phyloP scores from a whole-genome alignment of 2,329 filamentous ascomycete genomes.

The Pseudogymnoascus sp. region DNA sequence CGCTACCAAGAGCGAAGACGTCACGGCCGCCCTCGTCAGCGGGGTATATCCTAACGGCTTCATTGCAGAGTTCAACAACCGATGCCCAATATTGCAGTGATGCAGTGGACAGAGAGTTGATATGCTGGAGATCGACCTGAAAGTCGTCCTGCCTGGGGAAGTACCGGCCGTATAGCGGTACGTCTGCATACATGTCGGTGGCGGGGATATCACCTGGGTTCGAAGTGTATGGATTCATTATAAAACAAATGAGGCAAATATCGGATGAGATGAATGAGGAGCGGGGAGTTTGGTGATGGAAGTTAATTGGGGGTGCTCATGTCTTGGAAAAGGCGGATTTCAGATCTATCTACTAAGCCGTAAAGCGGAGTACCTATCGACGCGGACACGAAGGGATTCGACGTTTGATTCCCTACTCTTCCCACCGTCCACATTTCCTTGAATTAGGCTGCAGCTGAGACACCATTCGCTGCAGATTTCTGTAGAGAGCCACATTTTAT shows the following conservation, averaged over 20 bases:
- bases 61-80: slow-evolving; percentile 31
- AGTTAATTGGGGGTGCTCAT: too few relatives aligned
- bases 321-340: too few relatives aligned
- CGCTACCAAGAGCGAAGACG: slow-evolving; percentile 37
- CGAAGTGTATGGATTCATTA: slow-evolving; percentile 29
- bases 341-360: too few relatives aligned
- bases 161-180: slow-evolving; percentile 32
- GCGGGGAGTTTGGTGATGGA: too few relatives aligned
- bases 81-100: slow-evolving; percentile 31
- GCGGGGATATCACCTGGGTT: slow-evolving; percentile 30
- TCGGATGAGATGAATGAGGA: too few relatives aligned
- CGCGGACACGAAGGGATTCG: background rate
- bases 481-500: background rate
- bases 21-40: slow-evolving; percentile 34
- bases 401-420: background rate
- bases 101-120: slow-evolving; percentile 24
- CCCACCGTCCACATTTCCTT: background rate
- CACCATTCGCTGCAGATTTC: background rate
- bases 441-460: background rate
- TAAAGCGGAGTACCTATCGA: background rate
- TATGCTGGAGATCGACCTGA: slow-evolving; percentile 19
- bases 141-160: slow-evolving; percentile 29
- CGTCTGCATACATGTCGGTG: slow-evolving; percentile 28
- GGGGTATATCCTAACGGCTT: slow-evolving; percentile 30
- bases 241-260: background rate